Evolutionary conservation across 2,329 filamentous ascomycete genomes (phyloP).

Genomic region (Sclerotinia subarctica): DNA sequence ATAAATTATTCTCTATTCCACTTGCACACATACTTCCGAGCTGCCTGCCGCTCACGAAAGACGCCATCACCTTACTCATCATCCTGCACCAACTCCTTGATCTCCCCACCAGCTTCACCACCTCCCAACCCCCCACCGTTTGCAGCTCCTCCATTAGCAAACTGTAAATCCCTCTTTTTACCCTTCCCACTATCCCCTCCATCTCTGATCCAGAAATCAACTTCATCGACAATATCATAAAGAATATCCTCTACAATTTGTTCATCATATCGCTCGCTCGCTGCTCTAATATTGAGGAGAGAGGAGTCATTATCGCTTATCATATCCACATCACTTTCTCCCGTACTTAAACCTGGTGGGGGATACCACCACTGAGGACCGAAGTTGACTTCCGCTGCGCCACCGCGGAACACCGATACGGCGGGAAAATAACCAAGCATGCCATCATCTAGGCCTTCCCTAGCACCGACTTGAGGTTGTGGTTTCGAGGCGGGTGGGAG

Average conservation of each 20-base stretch:
- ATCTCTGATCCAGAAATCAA: constrained; percentile 78
- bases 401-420: constrained; percentile 86
- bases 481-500: constrained; percentile 83
- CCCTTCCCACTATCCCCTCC: constrained; percentile 34
- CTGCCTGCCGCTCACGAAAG: no score
- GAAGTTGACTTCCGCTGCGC: constrained; percentile 90
- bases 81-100: constrained; percentile 64
- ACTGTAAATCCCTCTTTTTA: constrained; percentile 26
- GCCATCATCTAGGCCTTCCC: constrained; percentile 88
- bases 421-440: constrained; percentile 95
- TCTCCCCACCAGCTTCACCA: constrained; percentile 47
- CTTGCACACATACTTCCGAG: background rate
- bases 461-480: constrained; percentile 66
- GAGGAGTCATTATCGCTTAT: constrained; percentile 39
- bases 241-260: constrained; percentile 93
- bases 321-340: constrained; percentile 50
- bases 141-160: constrained; percentile 25
- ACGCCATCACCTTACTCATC: constrained; percentile 41
- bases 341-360: constrained; percentile 55
- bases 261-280: constrained; percentile 80
- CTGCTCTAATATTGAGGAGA: constrained; percentile 43
- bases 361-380: constrained; percentile 91
- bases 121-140: constrained; percentile 28
- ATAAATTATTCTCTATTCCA: background rate
- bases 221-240: constrained; percentile 91